Evolutionary conservation across 495 filamentous ascomycete genomes (phyloP), one percentile per base, ranked within the genome.

Genomic region (Paragyromitra xinjiangensis): DNA sequence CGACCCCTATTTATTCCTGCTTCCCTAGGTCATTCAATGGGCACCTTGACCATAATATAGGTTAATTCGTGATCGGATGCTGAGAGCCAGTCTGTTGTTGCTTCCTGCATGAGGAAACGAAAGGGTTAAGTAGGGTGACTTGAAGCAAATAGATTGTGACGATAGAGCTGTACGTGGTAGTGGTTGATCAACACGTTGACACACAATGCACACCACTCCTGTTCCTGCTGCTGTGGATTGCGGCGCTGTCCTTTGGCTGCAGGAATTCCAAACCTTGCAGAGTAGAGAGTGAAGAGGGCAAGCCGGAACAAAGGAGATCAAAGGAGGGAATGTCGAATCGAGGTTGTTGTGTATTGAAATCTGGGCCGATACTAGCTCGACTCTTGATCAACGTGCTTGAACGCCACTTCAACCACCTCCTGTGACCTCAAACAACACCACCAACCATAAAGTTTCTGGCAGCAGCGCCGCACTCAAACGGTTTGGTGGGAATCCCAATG

Each of bases 151-250:
- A 51, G 50, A 63, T 69, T 42, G 53, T 42, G 34, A 42, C 58
- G 48, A 44, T 73, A 73, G 51, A 61, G 64, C 24, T 69, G 51
- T 67, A 40, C 40, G 50, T 19, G 56, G 56, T n/a, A 34, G 14
- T 66, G 62, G 62, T 55, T 64, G 26, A 56, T 44, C 71, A 76
- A 67, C 72, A 69, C 62, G n/a, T 76, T 76, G 67, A 59, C 66
- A 71, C 66, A 71, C 55, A 45, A 55, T 40, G 34, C 70, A 24
- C 55, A 50, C 58, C 14, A 58, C 63, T 50, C 59, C 16, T 6
- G 42, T 34, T 55, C 44, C 44, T 48, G 29, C 29, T 34, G 6
- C 40, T 56, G 70, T 8, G 48, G 29, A 73, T 11, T 67, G 62
- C 61, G 65, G 73, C 42, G 51, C 34, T 78, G 71, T 45, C 63